A percentile compares a stretch with the other conserved stretches of the same genome.
These are phyloP conservation scores for Diplotaxis tenuifolia DNA, from an alignment of 345 rosid genomes.

Conservation along the genomic window DNA sequence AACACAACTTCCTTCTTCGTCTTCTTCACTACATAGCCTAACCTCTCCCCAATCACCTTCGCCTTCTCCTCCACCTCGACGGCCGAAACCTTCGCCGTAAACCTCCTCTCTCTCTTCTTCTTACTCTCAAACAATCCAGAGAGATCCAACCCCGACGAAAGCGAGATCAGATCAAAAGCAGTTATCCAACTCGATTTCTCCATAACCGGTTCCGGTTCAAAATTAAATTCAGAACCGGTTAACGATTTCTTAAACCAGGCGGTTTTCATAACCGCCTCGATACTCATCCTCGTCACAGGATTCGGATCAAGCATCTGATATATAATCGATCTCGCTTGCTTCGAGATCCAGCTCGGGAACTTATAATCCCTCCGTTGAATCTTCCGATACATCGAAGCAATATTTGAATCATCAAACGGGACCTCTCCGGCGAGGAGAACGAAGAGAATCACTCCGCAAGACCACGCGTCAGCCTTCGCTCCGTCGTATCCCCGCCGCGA, in stretches of 20 bases:
- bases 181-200: constrained; percentile 37
- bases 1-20: constrained; percentile 58
- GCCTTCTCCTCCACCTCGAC: constrained; percentile 57
- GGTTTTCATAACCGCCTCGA: constrained; percentile 51
- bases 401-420: constrained; percentile 69
- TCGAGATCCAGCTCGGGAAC: constrained; percentile 61
- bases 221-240: constrained; percentile 20
- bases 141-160: constrained; percentile 71
- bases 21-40: constrained; percentile 64
- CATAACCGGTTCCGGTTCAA: not conserved
- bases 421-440: constrained; percentile 53
- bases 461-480: not conserved
- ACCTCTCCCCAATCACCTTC: constrained; percentile 53
- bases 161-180: constrained; percentile 76
- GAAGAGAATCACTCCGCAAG: constrained; percentile 13
- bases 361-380: constrained; percentile 60
- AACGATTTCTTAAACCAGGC: constrained; percentile 61
- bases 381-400: constrained; percentile 60
- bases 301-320: constrained; percentile 80
- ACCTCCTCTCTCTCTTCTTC: constrained; percentile 55
- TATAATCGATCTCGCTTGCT: constrained; percentile 55
- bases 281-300: constrained; percentile 66
- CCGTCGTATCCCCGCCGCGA: constrained; percentile 40
- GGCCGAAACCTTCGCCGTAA: constrained; percentile 51
- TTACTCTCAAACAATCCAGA: constrained; percentile 65